phyloP scores from a whole-genome alignment of 805 yeast species.

The Tetrapisispora nanseiensis region DNA sequence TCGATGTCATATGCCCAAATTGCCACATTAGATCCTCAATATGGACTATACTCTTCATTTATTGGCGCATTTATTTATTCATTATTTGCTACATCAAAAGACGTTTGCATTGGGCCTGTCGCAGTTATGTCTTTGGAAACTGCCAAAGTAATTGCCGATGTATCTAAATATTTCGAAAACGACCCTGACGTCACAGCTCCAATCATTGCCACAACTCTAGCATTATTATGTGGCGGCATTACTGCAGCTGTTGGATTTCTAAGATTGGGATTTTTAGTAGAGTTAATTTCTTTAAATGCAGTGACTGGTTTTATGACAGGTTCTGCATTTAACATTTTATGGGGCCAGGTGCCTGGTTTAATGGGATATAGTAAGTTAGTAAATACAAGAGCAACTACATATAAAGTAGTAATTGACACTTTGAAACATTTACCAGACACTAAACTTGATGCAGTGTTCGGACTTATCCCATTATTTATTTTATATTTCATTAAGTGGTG shows the following conservation, averaged over 20 bases:
- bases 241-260: slow-evolving; percentile 74
- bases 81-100: slow-evolving; percentile 88
- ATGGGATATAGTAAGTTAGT: slow-evolving; percentile 67
- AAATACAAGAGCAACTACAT: slow-evolving; percentile 64
- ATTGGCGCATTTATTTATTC: slow-evolving; percentile 85
- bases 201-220: slow-evolving; percentile 66
- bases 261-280: slow-evolving; percentile 80
- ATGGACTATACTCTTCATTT: slow-evolving; percentile 84
- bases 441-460: slow-evolving; percentile 80
- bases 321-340: slow-evolving; percentile 72
- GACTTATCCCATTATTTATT: slow-evolving; percentile 63
- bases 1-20: slow-evolving; percentile 90
- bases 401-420: slow-evolving; percentile 57
- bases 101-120: slow-evolving; percentile 93
- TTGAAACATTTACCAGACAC: slow-evolving; percentile 63
- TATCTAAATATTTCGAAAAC: slow-evolving; percentile 35
- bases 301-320: slow-evolving; percentile 94
- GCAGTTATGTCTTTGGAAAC: slow-evolving; percentile 91
- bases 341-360: slow-evolving; percentile 80
- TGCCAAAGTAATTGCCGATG: slow-evolving; percentile 62
- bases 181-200: slow-evolving; percentile 36
- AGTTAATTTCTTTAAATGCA: slow-evolving; percentile 83
- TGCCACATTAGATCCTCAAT: slow-evolving; percentile 73
- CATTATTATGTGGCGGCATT: slow-evolving; percentile 78
- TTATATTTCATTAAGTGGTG: slow-evolving; percentile 62